Evolutionary conservation across 2,329 filamentous ascomycete genomes (phyloP).

Genomic region (Bipolaris gigantea): DNA sequence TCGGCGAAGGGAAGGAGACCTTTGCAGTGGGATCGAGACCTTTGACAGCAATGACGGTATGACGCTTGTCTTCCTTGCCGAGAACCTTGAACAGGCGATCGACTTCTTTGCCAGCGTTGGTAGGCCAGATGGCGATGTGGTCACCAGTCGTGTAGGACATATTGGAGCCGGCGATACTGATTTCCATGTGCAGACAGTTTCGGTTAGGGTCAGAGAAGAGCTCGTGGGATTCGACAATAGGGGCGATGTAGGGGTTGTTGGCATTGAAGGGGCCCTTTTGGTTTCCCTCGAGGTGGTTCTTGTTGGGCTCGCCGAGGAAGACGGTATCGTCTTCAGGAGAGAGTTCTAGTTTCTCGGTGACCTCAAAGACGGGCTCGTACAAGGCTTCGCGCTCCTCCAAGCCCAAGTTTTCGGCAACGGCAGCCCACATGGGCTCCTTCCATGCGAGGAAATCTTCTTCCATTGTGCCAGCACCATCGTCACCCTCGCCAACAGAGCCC

Average conservation of each 20-base stretch:
- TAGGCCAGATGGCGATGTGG: slow-evolving; percentile 96
- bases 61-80: slow-evolving; percentile 73
- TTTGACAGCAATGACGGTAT: slow-evolving; percentile 85
- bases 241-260: slow-evolving; percentile 95
- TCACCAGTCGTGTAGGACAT: slow-evolving; percentile 94
- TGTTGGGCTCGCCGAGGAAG: slow-evolving; percentile 94
- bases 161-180: slow-evolving; percentile 87
- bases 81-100: slow-evolving; percentile 83
- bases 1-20: slow-evolving; percentile 95
- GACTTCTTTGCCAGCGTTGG: slow-evolving; percentile 88
- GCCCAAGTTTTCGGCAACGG: slow-evolving; percentile 78
- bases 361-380: slow-evolving; percentile 89
- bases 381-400: slow-evolving; percentile 94
- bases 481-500: slow-evolving; percentile 87
- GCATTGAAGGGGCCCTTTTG: slow-evolving; percentile 91
- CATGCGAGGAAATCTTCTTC: slow-evolving; percentile 98
- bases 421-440: slow-evolving; percentile 99
- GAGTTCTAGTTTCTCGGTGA: slow-evolving; percentile 75
- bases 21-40: slow-evolving; percentile 93
- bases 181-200: slow-evolving; percentile 95
- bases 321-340: slow-evolving; percentile 76
- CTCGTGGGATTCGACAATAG: slow-evolving; percentile 87
- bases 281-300: slow-evolving; percentile 84
- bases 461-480: slow-evolving; percentile 98
- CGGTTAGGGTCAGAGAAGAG: slow-evolving; percentile 86